Conservation (phyloP, 352 stramenopile species). For the Phytophthora constricta region DNA sequence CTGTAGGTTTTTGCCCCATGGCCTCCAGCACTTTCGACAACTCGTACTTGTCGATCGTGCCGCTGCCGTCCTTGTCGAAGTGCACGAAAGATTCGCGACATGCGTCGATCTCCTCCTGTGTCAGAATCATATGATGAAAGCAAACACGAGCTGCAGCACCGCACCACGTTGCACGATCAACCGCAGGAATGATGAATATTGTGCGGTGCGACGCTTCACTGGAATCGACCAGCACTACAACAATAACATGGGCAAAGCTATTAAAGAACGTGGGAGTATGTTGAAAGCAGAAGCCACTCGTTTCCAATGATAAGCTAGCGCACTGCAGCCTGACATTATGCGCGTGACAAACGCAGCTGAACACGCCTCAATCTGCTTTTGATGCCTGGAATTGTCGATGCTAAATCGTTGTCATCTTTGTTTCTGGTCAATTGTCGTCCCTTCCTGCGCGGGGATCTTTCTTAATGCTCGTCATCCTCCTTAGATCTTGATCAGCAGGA, state of each 20-base stretch:
- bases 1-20: constrained; percentile 97
- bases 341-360: not conserved
- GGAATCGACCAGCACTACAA: constrained; percentile 5
- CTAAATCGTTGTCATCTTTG: constrained; percentile 25
- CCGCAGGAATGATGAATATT: not conserved
- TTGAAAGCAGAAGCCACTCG: constrained; percentile 16
- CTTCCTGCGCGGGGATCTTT: not conserved
- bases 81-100: constrained; percentile 97
- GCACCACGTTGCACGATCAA: too few relatives aligned
- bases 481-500: constrained; percentile 59
- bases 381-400: constrained; percentile 18
- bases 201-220: constrained; percentile 31
- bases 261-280: constrained; percentile 5
- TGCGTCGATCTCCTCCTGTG: constrained; percentile 96
- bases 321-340: constrained; percentile 8
- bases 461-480: not conserved
- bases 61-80: constrained; percentile 96
- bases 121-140: constrained; percentile 93
- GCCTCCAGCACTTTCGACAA: constrained; percentile 95
- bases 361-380: not conserved
- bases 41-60: constrained; percentile 96
- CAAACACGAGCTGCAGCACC: too few relatives aligned
- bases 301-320: constrained; percentile 8
- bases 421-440: constrained; percentile 1
- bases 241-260: constrained; percentile 6